Percentiles rank a stretch among this genome's conserved stretches.
Conservation (phyloP, 2,329 filamentous ascomycete genomes). For the Claviceps purpurea region DNA sequence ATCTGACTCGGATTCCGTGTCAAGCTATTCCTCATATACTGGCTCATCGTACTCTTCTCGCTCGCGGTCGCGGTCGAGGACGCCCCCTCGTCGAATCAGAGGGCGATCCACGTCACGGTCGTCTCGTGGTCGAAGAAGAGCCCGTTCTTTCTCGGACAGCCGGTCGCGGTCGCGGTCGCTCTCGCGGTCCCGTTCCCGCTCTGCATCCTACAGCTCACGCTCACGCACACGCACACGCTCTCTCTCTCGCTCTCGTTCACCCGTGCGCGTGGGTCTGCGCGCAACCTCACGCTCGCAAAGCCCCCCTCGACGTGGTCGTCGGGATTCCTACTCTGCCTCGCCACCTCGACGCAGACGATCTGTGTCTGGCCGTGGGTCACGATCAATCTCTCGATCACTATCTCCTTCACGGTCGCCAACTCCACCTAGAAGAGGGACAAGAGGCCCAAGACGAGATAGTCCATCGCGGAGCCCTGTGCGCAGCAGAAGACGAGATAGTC, state of each 20-base stretch:
- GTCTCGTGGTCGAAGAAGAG: not conserved
- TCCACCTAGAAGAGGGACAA: not conserved
- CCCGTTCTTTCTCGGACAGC: conserved; percentile 5
- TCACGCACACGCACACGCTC: not conserved
- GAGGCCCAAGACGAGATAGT: not conserved
- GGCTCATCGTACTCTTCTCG: conserved; percentile 9
- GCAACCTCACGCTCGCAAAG: not conserved
- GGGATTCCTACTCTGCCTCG: conserved; percentile 4
- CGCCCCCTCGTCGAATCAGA: conserved; percentile 1
- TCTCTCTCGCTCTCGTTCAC: conserved; percentile 4
- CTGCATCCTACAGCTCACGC: not conserved
- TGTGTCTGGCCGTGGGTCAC: not conserved
- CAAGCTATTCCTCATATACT: conserved; percentile 64
- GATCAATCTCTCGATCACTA: not conserved
- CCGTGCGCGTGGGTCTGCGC: not conserved
- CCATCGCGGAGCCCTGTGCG: not conserved
- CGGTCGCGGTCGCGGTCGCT: conserved; percentile 4
- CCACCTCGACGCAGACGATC: conserved; percentile 3
- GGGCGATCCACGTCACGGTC: conserved; percentile 7
- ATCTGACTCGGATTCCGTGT: conserved; percentile 59
- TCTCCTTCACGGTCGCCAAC: conserved; percentile 4
- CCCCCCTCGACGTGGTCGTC: not conserved
- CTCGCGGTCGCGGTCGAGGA: conserved; percentile 6
- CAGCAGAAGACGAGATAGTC: conserved; percentile 4
- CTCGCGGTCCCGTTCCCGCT: conserved; percentile 3